phyloP scores from a whole-genome alignment of 371 early-diverging fungal species.

The Nosema muscidifuracis region DNA sequence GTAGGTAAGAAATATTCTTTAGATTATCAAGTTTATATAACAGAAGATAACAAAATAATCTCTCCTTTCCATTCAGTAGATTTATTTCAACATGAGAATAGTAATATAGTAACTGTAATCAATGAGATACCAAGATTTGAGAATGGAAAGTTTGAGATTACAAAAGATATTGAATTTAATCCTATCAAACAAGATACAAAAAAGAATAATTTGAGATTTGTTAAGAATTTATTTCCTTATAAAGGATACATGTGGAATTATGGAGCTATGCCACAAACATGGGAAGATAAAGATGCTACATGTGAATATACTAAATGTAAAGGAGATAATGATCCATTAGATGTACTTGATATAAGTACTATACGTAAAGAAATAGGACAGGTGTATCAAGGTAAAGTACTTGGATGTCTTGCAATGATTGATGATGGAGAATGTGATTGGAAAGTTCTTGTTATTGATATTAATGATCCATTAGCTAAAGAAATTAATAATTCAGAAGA shows the following conservation, averaged over 20 bases:
- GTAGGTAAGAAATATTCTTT: conserved; percentile 56
- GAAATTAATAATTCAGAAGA: conserved; percentile 90
- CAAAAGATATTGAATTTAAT: conserved; percentile 67
- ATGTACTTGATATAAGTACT: conserved; percentile 92
- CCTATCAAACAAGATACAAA: conserved; percentile 97
- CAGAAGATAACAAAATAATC: conserved; percentile 64
- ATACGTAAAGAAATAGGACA: conserved; percentile 77
- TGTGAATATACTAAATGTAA: conserved; percentile 76
- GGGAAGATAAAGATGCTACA: conserved; percentile 83
- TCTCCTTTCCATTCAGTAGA: conserved; percentile 98
- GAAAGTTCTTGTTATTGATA: conserved; percentile 91
- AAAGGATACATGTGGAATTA: conserved; percentile 99
- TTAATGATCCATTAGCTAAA: conserved; percentile 78
- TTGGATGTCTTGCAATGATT: conserved; percentile 88
- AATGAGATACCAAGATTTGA: conserved; percentile 95
- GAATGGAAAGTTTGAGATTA: conserved; percentile 93
- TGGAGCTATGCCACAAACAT: conserved; percentile 93
- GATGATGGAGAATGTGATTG: conserved; percentile 95
- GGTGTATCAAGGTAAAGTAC: conserved; percentile 91
- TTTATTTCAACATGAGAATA: conserved; percentile 70
- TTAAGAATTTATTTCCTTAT: conserved; percentile 97
- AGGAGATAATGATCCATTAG: conserved; percentile 95
- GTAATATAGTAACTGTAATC: conserved; percentile 84
- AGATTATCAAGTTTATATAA: conserved; percentile 51
- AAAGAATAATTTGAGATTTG: conserved; percentile 92